These are phyloP conservation scores for Tolypocladium endophyticum DNA, from an alignment of 2,329 filamentous ascomycete genomes.

Conservation along the genomic window DNA sequence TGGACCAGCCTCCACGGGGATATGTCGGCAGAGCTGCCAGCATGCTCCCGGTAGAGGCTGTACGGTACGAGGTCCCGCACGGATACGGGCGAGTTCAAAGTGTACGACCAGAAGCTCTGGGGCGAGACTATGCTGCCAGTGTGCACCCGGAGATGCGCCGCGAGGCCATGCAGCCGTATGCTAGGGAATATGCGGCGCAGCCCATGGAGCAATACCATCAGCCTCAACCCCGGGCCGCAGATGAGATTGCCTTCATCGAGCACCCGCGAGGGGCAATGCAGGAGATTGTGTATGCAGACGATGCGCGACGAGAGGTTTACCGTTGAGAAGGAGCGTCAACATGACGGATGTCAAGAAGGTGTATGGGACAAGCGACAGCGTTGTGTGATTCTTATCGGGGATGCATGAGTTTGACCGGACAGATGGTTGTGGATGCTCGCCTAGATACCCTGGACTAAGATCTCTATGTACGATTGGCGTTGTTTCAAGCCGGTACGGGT, in stretches of 20 bases:
- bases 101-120: constrained; percentile 23
- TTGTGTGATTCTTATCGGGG: not conserved
- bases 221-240: constrained; percentile 12
- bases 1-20: constrained; percentile 39
- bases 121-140: constrained; percentile 16
- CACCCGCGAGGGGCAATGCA: constrained; percentile 28
- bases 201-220: constrained; percentile 3
- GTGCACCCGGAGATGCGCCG: constrained; percentile 17
- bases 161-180: constrained; percentile 20
- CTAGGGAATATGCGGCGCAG: constrained; percentile 18
- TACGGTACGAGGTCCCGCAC: constrained; percentile 28
- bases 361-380: not conserved
- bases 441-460: not conserved
- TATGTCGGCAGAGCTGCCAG: constrained; percentile 46
- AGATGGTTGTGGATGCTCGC: not conserved
- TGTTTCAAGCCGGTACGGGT: not conserved
- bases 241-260: constrained; percentile 35
- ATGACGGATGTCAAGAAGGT: not conserved
- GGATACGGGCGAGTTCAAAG: constrained; percentile 35
- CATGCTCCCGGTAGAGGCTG: constrained; percentile 40
- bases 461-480: not conserved
- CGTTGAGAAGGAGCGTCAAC: constrained; percentile 10
- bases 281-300: constrained; percentile 35
- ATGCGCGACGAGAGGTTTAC: constrained; percentile 24
- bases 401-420: not conserved